Percentiles rank a stretch among this genome's conserved stretches.
These are phyloP conservation scores for Pichia membranifaciens DNA, from an alignment of 805 yeast species.

Conservation along the genomic window DNA sequence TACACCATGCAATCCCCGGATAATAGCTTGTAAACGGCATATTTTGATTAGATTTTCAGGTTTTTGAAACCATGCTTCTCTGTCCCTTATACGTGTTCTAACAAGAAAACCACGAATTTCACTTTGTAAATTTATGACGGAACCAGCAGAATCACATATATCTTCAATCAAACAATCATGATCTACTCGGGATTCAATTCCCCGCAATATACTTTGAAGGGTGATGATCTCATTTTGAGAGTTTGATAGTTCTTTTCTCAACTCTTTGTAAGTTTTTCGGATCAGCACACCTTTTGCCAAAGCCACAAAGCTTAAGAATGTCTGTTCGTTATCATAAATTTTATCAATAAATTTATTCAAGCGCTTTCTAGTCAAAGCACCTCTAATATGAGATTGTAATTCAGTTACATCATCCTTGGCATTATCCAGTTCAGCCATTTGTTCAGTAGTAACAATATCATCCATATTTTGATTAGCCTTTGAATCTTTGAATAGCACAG, in stretches of 20 bases:
- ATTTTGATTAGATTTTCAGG: constrained; percentile 50
- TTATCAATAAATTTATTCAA: constrained; percentile 38
- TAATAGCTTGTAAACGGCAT: constrained; percentile 64
- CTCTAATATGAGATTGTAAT: constrained; percentile 66
- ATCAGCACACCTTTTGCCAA: constrained; percentile 38
- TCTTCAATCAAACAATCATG: constrained; percentile 51
- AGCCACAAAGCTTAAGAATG: constrained; percentile 37
- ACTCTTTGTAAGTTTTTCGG: constrained; percentile 26
- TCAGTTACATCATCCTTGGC: constrained; percentile 17
- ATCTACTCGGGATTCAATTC: constrained; percentile 53
- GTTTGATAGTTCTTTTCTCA: constrained; percentile 17
- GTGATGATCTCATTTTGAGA: constrained; percentile 30
- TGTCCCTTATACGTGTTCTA: constrained; percentile 33
- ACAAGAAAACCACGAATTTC: constrained; percentile 41
- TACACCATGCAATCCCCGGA: constrained; percentile 63
- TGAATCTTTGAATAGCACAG: constrained; percentile 1
- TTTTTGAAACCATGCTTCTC: constrained; percentile 43
- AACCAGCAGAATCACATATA: constrained; percentile 38
- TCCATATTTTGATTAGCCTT: constrained; percentile 18
- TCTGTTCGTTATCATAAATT: constrained; percentile 35
- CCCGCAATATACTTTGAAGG: constrained; percentile 58
- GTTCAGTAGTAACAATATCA: neutral
- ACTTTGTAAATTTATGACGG: constrained; percentile 48
- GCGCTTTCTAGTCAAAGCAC: constrained; percentile 50
- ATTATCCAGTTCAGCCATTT: neutral